Base-by-base conservation (phyloP, 2,329 filamentous ascomycete species). In the Talaromyces sp. region DNA sequence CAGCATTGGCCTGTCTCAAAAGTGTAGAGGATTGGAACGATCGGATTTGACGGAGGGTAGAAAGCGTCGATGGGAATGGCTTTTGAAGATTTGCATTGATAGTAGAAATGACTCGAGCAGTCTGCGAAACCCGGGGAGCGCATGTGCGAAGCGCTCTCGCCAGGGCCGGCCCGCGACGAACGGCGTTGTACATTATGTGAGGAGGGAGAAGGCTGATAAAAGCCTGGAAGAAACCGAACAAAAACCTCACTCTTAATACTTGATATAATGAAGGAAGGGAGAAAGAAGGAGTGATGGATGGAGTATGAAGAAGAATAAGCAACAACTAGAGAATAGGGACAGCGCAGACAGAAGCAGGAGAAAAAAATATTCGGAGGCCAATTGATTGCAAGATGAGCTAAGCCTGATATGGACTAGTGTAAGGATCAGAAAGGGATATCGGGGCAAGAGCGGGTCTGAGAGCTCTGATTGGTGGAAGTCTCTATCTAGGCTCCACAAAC, bases 81-180 rank as follows among this genome's bases (percentile, higher is more conserved):
- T 52, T 37, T 16, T 35, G 37, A 16, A 57, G 45, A 14, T 35
- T 63, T 67, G 73, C 75, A 52, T 73, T 63, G 33, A 72, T 67
- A 62, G 73, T 72, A 37, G 74, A 69, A 49, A 68, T 70, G 64
- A 71, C 72, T 66, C 71, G 69, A 41, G 61, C 33, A 49, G 68
- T 66, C 54, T 70, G 71, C 58, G 73, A 60, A n/a, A 71, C 66
- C 43, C 72, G 74, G 63, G 73, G 72, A 65, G 69, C 68, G 63
- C 74, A 75, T 65, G 71, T 70, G 66, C 76, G 76, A 63, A 79
- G 69, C 64, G 73, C 77, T 63, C 76, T 76, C 64, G 70, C 70
- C 62, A 77, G 74, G 69, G 73, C 73, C 63, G 75, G 76, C 60
- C 66, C 66, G 66, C 75, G 76, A 70, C 76, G 78, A 71, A 79